Evolutionary conservation across 768 basidiomycete genomes (phyloP).

Genomic region (Russula compacta): DNA sequence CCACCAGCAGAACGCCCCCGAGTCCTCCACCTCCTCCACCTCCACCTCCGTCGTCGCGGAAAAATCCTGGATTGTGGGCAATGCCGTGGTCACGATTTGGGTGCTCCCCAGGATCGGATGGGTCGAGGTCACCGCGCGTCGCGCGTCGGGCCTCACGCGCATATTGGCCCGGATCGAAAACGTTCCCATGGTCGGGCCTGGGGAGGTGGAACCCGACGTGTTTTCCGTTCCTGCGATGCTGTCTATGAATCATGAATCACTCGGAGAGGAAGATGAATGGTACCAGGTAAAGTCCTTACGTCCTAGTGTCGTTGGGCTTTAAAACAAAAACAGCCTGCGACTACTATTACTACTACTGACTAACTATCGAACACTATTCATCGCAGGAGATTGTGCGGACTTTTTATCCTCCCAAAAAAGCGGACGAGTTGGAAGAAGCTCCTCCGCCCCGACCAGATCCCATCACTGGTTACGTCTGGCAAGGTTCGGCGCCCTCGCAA

Average conservation of each 20-base stretch:
- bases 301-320: not conserved
- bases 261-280: conserved; percentile 14
- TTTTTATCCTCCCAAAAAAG: conserved; percentile 2
- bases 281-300: conserved; percentile 18
- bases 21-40: conserved; percentile 25
- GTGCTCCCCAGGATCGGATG: conserved; percentile 68
- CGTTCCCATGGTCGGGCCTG: conserved; percentile 73
- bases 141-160: conserved; percentile 83
- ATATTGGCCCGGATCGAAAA: conserved; percentile 85
- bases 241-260: conserved; percentile 51
- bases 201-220: conserved; percentile 76
- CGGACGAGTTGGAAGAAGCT: conserved; percentile 16
- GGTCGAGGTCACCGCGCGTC: conserved; percentile 76
- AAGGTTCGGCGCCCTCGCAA: conserved; percentile 76
- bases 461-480: conserved; percentile 85
- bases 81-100: conserved; percentile 77
- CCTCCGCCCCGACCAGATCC: conserved; percentile 49
- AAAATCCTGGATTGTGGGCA: conserved; percentile 82
- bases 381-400: conserved; percentile 12
- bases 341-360: not conserved
- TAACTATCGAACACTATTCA: not conserved
- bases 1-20: conserved; percentile 24
- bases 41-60: conserved; percentile 29
- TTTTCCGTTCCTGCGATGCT: conserved; percentile 63
- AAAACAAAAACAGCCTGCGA: not conserved